A percentile compares a stretch with the other conserved stretches of the same genome.
phyloP scores from a whole-genome alignment of 352 stramenopile species.

The Globisporangium parvum region DNA sequence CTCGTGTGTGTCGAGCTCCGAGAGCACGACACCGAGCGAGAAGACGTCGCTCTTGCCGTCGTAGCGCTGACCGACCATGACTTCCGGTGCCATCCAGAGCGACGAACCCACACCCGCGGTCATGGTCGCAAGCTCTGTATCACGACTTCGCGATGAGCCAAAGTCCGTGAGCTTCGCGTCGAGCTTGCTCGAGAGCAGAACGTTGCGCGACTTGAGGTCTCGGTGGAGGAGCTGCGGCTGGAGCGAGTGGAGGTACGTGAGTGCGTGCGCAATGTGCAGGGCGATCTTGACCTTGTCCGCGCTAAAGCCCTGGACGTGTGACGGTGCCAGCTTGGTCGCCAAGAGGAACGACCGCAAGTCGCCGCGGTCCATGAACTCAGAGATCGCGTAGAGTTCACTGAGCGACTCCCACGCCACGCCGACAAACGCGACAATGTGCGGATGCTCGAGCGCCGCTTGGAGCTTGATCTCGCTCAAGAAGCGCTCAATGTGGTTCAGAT shows the following conservation, averaged over 20 bases:
- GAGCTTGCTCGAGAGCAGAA: constrained; percentile 36
- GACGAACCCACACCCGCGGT: constrained; percentile 28
- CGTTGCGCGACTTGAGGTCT: constrained; percentile 69
- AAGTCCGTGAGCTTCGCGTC: constrained; percentile 53
- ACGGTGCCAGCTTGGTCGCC: constrained; percentile 10
- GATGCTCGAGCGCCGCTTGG: constrained; percentile 37
- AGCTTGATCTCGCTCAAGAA: constrained; percentile 41
- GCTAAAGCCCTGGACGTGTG: constrained; percentile 18
- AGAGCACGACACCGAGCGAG: constrained; percentile 78
- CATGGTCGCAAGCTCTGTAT: constrained; percentile 18
- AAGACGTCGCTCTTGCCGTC: constrained; percentile 25
- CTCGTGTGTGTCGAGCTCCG: constrained; percentile 61
- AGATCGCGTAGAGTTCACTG: constrained; percentile 40
- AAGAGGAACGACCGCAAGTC: constrained; percentile 37
- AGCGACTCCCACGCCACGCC: constrained; percentile 51
- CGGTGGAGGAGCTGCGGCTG: constrained; percentile 41
- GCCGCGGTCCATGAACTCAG: constrained; percentile 50
- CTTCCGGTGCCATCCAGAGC: constrained; percentile 34
- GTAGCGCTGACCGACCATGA: constrained; percentile 26
- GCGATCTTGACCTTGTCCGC: constrained; percentile 32
- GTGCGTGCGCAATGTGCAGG: constrained; percentile 30
- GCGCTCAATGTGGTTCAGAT: constrained; percentile 27
- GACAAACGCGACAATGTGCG: constrained; percentile 44
- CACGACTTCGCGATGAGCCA: constrained; percentile 17
- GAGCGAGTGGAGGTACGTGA: constrained; percentile 44